Percentiles rank a stretch among this genome's conserved stretches.
Conservation (phyloP, 805 yeast genomes). For the Komagataella pastoris region DNA sequence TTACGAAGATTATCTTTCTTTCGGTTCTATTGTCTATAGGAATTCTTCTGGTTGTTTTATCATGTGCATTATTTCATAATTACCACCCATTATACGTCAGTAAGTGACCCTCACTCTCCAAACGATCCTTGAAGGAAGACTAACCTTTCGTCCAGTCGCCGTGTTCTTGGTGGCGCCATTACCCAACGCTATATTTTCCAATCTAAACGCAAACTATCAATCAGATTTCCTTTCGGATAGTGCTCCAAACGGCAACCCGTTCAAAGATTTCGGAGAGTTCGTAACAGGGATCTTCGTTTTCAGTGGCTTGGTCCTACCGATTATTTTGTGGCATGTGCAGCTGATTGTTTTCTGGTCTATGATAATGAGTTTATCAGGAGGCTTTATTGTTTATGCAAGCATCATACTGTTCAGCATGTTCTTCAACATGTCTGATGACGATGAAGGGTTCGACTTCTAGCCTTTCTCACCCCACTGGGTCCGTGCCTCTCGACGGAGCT, state of each 20-base stretch:
- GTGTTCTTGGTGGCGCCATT: constrained; percentile 21
- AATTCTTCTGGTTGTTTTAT: constrained; percentile 72
- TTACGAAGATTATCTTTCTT: constrained; percentile 63
- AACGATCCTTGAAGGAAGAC: not conserved
- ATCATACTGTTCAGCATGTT: constrained; percentile 72
- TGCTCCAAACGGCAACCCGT: constrained; percentile 6
- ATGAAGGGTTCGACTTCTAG: constrained; percentile 11
- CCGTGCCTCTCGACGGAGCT: not conserved
- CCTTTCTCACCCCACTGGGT: too few relatives aligned
- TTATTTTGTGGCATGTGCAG: constrained; percentile 16
- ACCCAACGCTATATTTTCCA: constrained; percentile 17
- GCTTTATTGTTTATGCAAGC: constrained; percentile 66
- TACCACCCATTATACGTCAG: constrained; percentile 81
- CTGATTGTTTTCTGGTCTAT: constrained; percentile 15
- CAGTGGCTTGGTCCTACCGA: constrained; percentile 18
- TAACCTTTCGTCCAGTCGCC: constrained; percentile 8
- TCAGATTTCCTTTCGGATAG: constrained; percentile 16
- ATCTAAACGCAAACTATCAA: constrained; percentile 13
- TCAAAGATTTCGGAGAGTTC: constrained; percentile 14
- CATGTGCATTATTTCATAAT: constrained; percentile 77
- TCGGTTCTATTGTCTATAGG: constrained; percentile 78
- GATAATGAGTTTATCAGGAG: constrained; percentile 72
- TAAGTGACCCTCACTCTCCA: constrained; percentile 14
- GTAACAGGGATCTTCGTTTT: constrained; percentile 19
- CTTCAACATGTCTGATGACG: constrained; percentile 42